phyloP scores from a whole-genome alignment of 768 basidiomycete species.

The Cystobasidium onofrii region DNA sequence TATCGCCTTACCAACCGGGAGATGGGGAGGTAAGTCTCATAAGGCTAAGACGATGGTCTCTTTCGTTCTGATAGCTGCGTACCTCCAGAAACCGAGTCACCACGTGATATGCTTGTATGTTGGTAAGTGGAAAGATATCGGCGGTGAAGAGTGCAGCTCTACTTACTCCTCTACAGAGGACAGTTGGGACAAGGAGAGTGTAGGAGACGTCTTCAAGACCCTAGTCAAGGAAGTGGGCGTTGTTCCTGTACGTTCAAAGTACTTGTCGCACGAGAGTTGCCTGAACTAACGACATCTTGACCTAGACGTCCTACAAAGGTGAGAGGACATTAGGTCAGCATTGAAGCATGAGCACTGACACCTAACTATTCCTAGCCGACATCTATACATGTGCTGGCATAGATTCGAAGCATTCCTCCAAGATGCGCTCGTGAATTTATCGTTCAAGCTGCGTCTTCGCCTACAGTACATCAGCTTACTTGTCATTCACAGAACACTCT shows the following conservation, averaged over 20 bases:
- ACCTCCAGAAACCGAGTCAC: not conserved
- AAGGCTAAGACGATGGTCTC: not conserved
- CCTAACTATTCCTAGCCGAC: constrained; percentile 27
- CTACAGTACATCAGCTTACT: no score
- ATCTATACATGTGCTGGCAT: constrained; percentile 36
- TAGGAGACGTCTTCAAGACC: constrained; percentile 27
- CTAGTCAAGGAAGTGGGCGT: constrained; percentile 27
- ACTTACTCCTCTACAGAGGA: constrained; percentile 16
- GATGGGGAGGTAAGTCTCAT: not conserved
- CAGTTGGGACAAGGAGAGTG: constrained; percentile 33
- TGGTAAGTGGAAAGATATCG: not conserved
- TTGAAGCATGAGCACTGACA: no score
- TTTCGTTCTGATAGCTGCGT: not conserved
- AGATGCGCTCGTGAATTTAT: constrained; percentile 25
- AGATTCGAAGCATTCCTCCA: constrained; percentile 35
- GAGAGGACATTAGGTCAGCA: not conserved
- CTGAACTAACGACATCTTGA: not conserved
- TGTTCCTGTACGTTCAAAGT: not conserved
- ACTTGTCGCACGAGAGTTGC: not conserved
- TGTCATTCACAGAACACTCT: constrained; percentile 7
- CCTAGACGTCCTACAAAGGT: constrained; percentile 28
- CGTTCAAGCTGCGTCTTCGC: no score
- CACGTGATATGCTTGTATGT: constrained; percentile 38
- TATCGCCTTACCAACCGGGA: constrained; percentile 9
- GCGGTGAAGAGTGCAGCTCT: no score